These are phyloP conservation scores for Trebouxia sp. DNA, from an alignment of 139 green algal genomes.

Conservation along the genomic window DNA sequence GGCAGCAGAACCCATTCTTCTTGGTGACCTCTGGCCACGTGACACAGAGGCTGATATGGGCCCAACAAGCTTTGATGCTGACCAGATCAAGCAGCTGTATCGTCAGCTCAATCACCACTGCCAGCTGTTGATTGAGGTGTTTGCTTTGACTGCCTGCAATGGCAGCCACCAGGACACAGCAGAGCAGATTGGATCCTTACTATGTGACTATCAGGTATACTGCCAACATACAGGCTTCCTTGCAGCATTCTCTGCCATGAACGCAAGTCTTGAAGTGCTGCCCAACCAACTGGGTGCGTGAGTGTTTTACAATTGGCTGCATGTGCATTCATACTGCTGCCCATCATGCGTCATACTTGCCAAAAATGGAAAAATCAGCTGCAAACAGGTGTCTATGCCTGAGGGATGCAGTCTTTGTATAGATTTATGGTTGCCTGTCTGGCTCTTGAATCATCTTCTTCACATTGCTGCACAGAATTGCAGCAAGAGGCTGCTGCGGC, in stretches of 20 bases:
- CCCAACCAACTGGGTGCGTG: too few species aligned
- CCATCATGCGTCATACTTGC: too few species aligned
- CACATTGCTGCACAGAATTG: too few species aligned
- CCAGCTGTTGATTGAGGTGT: not conserved
- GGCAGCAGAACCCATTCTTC: not conserved
- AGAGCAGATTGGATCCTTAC: not conserved
- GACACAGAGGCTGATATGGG: not conserved
- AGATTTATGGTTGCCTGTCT: too few species aligned
- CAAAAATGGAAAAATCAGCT: too few species aligned
- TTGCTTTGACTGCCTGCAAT: not conserved
- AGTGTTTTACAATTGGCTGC: too few species aligned
- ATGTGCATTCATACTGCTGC: too few species aligned
- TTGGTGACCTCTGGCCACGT: not conserved
- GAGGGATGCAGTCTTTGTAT: too few species aligned
- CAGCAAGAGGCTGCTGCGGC: not conserved
- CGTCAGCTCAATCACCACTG: not conserved
- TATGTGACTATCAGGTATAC: not conserved
- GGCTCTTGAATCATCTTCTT: too few species aligned
- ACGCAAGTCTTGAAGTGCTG: too few species aligned
- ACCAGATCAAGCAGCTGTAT: conserved; percentile 6
- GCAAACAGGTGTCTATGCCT: too few species aligned
- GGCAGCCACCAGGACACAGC: conserved; percentile 3
- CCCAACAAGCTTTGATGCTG: not conserved
- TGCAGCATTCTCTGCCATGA: too few species aligned
- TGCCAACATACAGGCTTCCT: not conserved